These are phyloP conservation scores for Zoysia pacifica DNA, from an alignment of 176 grass and related monocot species.

Conservation along the genomic window DNA sequence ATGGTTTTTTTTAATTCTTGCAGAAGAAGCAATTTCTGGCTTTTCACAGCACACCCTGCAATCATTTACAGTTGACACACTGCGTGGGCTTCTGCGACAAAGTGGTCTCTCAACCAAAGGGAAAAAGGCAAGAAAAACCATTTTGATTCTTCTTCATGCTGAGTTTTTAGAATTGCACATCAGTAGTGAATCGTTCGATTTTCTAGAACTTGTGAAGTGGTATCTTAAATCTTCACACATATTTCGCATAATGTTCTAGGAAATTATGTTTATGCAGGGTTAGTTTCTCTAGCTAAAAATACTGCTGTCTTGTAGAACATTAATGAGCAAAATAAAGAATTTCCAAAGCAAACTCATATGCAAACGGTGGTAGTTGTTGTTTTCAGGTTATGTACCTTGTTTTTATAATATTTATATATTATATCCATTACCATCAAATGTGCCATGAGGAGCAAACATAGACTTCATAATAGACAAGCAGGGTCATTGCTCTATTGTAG, in stretches of 20 bases:
- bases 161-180: no score
- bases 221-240: no score
- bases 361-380: not conserved
- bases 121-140: constrained; percentile 65
- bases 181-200: no score
- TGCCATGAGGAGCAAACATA: not conserved
- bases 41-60: constrained; percentile 73
- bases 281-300: not conserved
- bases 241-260: no score
- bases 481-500: not conserved
- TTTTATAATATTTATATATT: not conserved
- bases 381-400: not conserved
- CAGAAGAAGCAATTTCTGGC: constrained; percentile 51
- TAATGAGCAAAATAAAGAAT: constrained; percentile 5
- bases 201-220: no score
- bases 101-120: constrained; percentile 76
- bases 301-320: not conserved
- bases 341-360: constrained; percentile 8
- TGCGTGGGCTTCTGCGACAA: constrained; percentile 77
- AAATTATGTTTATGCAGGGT: not conserved
- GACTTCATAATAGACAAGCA: not conserved
- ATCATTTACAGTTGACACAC: constrained; percentile 75
- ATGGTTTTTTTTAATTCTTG: constrained; percentile 31
- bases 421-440: not conserved
- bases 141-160: constrained; percentile 28